Conservation (phyloP, 768 basidiomycete species). For the Amyloporia xantha region DNA sequence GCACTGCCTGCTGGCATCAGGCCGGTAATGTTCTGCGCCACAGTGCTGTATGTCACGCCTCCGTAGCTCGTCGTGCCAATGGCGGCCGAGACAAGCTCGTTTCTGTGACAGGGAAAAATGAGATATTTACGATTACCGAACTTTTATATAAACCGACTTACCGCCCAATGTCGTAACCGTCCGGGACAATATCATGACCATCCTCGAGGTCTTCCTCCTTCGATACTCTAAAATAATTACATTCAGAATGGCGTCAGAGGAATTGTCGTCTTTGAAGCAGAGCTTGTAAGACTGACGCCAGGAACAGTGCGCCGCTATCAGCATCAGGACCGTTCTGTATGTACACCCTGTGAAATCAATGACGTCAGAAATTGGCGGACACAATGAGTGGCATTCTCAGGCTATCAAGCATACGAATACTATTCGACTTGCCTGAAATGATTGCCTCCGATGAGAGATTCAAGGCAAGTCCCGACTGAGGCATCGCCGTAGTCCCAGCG, state of each 20-base stretch:
- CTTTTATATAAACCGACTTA: constrained; percentile 16
- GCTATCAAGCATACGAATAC: background rate
- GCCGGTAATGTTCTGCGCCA: constrained; percentile 41
- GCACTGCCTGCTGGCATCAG: constrained; percentile 44
- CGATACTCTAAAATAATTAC: constrained; percentile 33
- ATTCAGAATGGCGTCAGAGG: no score
- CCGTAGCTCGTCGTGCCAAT: constrained; percentile 32
- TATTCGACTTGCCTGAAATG: constrained; percentile 34
- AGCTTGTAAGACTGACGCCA: constrained; percentile 45
- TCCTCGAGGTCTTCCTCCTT: constrained; percentile 35
- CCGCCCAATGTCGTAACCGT: constrained; percentile 48
- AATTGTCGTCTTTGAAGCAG: no score
- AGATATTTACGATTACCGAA: no score
- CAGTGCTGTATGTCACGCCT: constrained; percentile 42
- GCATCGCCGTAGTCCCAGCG: constrained; percentile 35
- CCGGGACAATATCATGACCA: constrained; percentile 35
- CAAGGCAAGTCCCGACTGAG: constrained; percentile 37
- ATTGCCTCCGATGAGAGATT: constrained; percentile 39
- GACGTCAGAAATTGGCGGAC: no score
- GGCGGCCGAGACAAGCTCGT: constrained; percentile 33
- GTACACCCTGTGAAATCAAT: constrained; percentile 46
- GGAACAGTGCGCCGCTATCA: constrained; percentile 45
- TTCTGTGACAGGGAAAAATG: constrained; percentile 17
- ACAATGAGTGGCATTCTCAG: constrained; percentile 29
- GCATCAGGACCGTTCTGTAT: constrained; percentile 54